These are phyloP conservation scores for Taxawa tesnikishii DNA, from an alignment of 2,329 filamentous ascomycete genomes.

Conservation along the genomic window DNA sequence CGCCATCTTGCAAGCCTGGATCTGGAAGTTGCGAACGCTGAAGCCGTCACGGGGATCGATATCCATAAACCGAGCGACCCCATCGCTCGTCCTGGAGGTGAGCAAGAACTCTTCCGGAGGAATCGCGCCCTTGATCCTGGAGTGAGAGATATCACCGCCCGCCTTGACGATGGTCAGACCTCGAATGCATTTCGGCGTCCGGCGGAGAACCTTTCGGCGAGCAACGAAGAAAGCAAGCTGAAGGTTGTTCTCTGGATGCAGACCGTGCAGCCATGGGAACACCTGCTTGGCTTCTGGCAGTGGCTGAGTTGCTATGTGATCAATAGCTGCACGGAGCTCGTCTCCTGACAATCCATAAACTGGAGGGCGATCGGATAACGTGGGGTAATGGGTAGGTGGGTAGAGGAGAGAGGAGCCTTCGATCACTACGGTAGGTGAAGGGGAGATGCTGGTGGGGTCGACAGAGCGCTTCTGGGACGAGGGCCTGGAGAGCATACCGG, in stretches of 20 bases:
- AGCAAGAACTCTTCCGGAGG: slow-evolving; percentile 68
- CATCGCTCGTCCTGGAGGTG: slow-evolving; percentile 25
- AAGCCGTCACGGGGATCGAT: slow-evolving; percentile 83
- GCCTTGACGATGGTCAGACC: slow-evolving; percentile 80
- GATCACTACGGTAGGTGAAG: slow-evolving; percentile 41
- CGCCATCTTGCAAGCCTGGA: slow-evolving; percentile 80
- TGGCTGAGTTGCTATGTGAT: slow-evolving; percentile 65
- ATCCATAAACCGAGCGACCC: slow-evolving; percentile 57
- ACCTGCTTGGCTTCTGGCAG: slow-evolving; percentile 75
- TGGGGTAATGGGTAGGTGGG: slow-evolving; percentile 54
- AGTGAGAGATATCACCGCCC: slow-evolving; percentile 60
- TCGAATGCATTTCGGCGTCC: slow-evolving; percentile 63
- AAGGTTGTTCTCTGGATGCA: slow-evolving; percentile 78
- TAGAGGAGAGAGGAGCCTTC: slow-evolving; percentile 59
- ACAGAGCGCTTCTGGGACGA: slow-evolving; percentile 35
- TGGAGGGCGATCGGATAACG: slow-evolving; percentile 41
- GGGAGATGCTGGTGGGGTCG: slow-evolving; percentile 46
- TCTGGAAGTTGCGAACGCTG: slow-evolving; percentile 93
- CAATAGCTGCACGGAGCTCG: slow-evolving; percentile 58
- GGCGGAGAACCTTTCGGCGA: slow-evolving; percentile 57
- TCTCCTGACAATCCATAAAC: slow-evolving; percentile 63
- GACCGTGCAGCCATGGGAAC: slow-evolving; percentile 92
- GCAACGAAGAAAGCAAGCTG: slow-evolving; percentile 84
- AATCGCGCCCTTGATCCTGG: slow-evolving; percentile 78
- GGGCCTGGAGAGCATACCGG: slow-evolving; percentile 81